These are phyloP conservation scores for Arthroderma uncinatum DNA, from an alignment of 2,329 filamentous ascomycete genomes.

Conservation along the genomic window DNA sequence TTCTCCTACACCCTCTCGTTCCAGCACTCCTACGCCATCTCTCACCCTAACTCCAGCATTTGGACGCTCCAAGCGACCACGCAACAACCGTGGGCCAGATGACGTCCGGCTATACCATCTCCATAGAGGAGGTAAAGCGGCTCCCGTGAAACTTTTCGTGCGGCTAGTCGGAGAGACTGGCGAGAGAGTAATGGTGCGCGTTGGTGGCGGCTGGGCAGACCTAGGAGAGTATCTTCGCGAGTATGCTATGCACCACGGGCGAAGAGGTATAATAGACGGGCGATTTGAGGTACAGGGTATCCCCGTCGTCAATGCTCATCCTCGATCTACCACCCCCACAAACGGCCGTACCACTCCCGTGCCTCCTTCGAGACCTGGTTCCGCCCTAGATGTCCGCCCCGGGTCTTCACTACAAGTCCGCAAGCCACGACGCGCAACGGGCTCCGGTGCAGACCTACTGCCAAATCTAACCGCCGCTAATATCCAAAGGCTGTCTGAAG, in stretches of 20 bases:
- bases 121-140: constrained; percentile 67
- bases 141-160: constrained; percentile 90
- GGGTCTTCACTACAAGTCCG: constrained; percentile 31
- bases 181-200: constrained; percentile 93
- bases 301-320: constrained; percentile 15
- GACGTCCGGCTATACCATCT: constrained; percentile 81
- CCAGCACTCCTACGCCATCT: constrained; percentile 52
- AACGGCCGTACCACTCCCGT: constrained; percentile 25
- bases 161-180: constrained; percentile 80
- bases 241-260: constrained; percentile 83
- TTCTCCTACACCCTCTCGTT: constrained; percentile 31
- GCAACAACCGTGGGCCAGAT: constrained; percentile 22
- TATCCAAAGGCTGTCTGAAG: constrained; percentile 21
- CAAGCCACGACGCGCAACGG: constrained; percentile 30
- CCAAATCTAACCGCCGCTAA: constrained; percentile 21
- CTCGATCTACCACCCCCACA: constrained; percentile 7
- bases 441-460: constrained; percentile 22
- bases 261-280: constrained; percentile 49
- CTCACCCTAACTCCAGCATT: constrained; percentile 56
- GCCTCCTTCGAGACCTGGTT: constrained; percentile 25
- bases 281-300: constrained; percentile 46
- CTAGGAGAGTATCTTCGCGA: constrained; percentile 88
- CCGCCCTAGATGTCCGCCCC: constrained; percentile 28
- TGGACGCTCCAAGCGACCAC: constrained; percentile 25
- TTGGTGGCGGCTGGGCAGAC: constrained; percentile 97